Base-by-base conservation (phyloP, 345 rosid species). In the Heritiera littoralis region DNA sequence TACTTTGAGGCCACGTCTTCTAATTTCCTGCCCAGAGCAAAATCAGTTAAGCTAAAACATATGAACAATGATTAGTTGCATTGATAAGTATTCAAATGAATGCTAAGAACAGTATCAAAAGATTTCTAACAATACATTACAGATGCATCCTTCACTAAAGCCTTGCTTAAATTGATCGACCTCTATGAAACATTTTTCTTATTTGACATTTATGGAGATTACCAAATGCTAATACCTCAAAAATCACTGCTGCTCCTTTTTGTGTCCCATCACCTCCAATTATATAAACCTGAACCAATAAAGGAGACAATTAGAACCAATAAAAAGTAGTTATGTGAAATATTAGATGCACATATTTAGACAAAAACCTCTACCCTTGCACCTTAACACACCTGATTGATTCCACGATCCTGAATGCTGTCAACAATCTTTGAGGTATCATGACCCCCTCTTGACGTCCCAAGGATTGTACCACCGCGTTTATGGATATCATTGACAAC, bases 221-320 rank as follows among this genome's bases (percentile, higher is more conserved):
- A 32, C 70, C 32, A 35, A 75, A 74, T 35, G n/a, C 14, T n/a
- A 67, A 23, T 87, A 94, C 95, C 92, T 92, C 89, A 63, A 82
- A 92, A 59, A 92, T 86, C 46, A 86, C 86, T 69, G 87, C 85
- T 40, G 92, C 93, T 85, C 92, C 97, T 77, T 82, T 91, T 82
- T 86, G 97, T 79, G 92, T 89, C 84, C 97, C 97, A 87, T 92
- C 97, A 59, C 97, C 97, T 76, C 97, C 97, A 74, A 91, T 89
- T 74, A 92, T 89, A 79, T 90, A 92, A 68, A 92, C 97, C 97
- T 92, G 80, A 46, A 81, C 60, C 80, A 74, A 38, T 38, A 78
- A 68, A 54, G 68, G 72, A 64, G 13, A 64, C 18, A 73, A 76
- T 60, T 38, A 75, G 77, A 78, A 64, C 54, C 54, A 30, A 71